phyloP scores from a whole-genome alignment of 306 rosid species.

The Rosa persica region DNA sequence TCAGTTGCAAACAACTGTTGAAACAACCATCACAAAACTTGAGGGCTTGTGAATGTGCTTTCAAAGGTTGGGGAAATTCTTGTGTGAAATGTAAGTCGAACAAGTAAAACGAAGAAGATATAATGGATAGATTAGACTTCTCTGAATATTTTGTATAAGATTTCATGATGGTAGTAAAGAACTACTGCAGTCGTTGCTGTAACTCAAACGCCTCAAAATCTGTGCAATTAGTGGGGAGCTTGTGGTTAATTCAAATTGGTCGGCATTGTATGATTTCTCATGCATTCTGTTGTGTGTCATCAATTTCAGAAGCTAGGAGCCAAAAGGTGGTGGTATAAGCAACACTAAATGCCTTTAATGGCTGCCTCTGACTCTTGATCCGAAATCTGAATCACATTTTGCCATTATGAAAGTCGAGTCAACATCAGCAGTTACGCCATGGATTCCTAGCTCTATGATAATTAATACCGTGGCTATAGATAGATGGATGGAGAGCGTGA shows the following conservation, averaged over 20 bases:
- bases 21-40: not conserved
- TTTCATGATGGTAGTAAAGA: not conserved
- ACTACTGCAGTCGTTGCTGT: not conserved
- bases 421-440: conserved; percentile 48
- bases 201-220: not conserved
- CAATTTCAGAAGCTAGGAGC: conserved; percentile 35
- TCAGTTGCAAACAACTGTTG: not conserved
- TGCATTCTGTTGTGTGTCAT: conserved; percentile 28
- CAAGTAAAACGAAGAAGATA: not conserved
- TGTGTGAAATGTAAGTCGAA: not conserved
- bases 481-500: conserved; percentile 8
- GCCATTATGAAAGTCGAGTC: conserved; percentile 42
- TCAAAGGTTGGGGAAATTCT: not conserved
- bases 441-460: conserved; percentile 22
- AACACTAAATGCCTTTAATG: conserved; percentile 42
- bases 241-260: conserved; percentile 6
- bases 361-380: conserved; percentile 12
- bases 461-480: not conserved
- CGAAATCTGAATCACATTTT: conserved; percentile 43
- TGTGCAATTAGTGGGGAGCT: not conserved
- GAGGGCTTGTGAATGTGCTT: conserved; percentile 11
- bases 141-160: not conserved
- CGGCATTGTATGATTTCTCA: not conserved
- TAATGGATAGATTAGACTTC: conserved; percentile 6
- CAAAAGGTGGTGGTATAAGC: conserved; percentile 25